Evolutionary conservation across 768 basidiomycete genomes (phyloP).

Genomic region (Lentinula aciculospora): DNA sequence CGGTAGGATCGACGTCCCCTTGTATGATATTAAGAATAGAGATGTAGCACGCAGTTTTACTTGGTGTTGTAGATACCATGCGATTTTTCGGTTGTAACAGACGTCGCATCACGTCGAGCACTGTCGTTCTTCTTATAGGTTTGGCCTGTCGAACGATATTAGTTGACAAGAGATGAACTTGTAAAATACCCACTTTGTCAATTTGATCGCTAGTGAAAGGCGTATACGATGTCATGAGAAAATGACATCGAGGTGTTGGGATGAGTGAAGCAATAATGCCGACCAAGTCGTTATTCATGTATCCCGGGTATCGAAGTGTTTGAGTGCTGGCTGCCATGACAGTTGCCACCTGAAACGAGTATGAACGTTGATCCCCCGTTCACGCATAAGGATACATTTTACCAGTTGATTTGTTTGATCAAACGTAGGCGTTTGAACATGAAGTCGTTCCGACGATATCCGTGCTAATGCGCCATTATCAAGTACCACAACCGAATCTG

Average conservation of each 20-base stretch:
- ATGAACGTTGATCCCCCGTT: not conserved
- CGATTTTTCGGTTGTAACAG: slow-evolving; percentile 97
- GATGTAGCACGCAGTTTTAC: slow-evolving; percentile 92
- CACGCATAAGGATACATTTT: slow-evolving; percentile 16
- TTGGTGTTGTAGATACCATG: slow-evolving; percentile 92
- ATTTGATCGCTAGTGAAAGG: slow-evolving; percentile 97
- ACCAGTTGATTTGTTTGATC: slow-evolving; percentile 92
- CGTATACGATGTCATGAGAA: slow-evolving; percentile 98
- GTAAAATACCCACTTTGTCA: slow-evolving; percentile 63
- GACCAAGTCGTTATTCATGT: slow-evolving; percentile 99
- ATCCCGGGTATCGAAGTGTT: slow-evolving; percentile 93
- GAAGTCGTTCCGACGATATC: slow-evolving; percentile 89
- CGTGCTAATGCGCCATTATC: slow-evolving; percentile 93
- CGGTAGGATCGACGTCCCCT: slow-evolving; percentile 97
- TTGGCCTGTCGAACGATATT: slow-evolving; percentile 60
- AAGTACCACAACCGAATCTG: slow-evolving; percentile 94
- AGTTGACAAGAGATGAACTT: not conserved
- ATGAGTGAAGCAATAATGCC: slow-evolving; percentile 96
- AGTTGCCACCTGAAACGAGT: slow-evolving; percentile 69
- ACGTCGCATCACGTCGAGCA: slow-evolving; percentile 97
- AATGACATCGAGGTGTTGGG: slow-evolving; percentile 95
- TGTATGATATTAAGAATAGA: slow-evolving; percentile 98
- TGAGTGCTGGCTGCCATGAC: slow-evolving; percentile 98
- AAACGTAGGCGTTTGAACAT: slow-evolving; percentile 81
- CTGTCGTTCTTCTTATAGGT: slow-evolving; percentile 92